Evolutionary conservation across 2,329 filamentous ascomycete species (phyloP), one percentile per base, ranked within the genome.

Genomic region (Penicillium sp.): DNA sequence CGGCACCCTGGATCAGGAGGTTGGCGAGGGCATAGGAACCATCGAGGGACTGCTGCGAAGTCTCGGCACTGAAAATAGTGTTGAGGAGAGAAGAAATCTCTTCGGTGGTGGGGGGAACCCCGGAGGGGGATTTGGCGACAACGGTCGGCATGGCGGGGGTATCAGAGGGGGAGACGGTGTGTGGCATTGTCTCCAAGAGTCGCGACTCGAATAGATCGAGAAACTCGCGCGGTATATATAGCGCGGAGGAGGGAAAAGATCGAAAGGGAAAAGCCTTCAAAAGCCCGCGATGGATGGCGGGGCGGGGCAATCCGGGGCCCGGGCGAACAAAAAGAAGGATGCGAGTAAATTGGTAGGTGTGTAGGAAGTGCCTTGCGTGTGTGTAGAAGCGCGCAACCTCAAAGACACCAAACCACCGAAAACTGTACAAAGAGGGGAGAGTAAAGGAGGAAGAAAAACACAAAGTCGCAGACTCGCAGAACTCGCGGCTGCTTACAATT

Each of bases 41-140:
- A 66, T 88, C 85, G 37, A 91, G 81, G 13, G 88, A 88, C 55
- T 83, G 80, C 65, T 85, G 80, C 3, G 88, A 90, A 3, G 85
- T 85, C 66, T 84, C 78, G 32, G 88, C 84, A 40, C 79, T 83
- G 73, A 92, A 90, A 60, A 90, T 82, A 43, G 81, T 85, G 62
- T 84, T 77, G 62, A 91, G 68, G 36, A 91, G 74, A 49, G 82
- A 80, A 55, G 80, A 74, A 56, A 93, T 76, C 56, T 91, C 89
- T 59, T 85, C 83, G 63, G 83, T 75, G 26, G 85, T 81, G 56
- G 87, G 87, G 59, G 85, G 79, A 41, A 76, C 65, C 44, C 66
- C 60, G 40, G 67, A 70, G 36, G 75, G 67, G 42, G 74, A 70
- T 65, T 81, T 80, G 20, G 77, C 70, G 56, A 81, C 75, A 65